A percentile compares a stretch with the other conserved stretches of the same genome.
These are phyloP conservation scores for Fabrea salina DNA, from an alignment of 169 alveolate genomes.

Conservation along the genomic window DNA sequence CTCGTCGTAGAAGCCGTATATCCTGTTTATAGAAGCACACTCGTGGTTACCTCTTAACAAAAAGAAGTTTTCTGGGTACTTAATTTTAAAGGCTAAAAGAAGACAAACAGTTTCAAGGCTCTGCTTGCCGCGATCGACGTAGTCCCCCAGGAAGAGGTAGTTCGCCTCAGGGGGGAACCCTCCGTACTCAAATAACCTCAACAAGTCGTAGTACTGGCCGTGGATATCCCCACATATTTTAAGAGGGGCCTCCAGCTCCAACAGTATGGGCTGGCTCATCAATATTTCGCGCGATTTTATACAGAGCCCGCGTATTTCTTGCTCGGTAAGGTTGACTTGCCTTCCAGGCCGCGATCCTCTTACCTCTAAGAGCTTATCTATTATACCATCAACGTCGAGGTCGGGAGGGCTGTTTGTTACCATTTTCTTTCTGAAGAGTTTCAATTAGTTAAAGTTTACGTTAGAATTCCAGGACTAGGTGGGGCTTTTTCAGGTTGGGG, in stretches of 20 bases:
- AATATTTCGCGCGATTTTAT: slow-evolving; percentile 38
- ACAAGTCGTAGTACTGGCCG: slow-evolving; percentile 47
- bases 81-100: slow-evolving; percentile 67
- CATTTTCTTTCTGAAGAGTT: too few species aligned
- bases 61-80: slow-evolving; percentile 78
- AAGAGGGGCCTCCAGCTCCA: slow-evolving; percentile 36
- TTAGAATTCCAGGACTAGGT: too few species aligned
- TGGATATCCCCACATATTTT: slow-evolving; percentile 47
- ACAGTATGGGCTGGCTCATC: slow-evolving; percentile 37
- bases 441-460: too few species aligned
- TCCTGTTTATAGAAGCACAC: slow-evolving; percentile 74
- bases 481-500: too few species aligned
- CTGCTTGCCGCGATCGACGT: slow-evolving; percentile 75
- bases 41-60: slow-evolving; percentile 81
- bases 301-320: slow-evolving; percentile 56
- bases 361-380: slow-evolving; percentile 54
- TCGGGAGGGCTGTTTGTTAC: not conserved
- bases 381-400: slow-evolving; percentile 18
- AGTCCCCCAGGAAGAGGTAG: too few species aligned
- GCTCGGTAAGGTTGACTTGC: slow-evolving; percentile 57
- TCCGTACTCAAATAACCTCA: slow-evolving; percentile 45
- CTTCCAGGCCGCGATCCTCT: too few species aligned
- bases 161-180: slow-evolving; percentile 35
- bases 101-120: slow-evolving; percentile 66
- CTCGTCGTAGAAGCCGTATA: slow-evolving; percentile 83